Evolutionary conservation across 1,139 yeast species (phyloP).

Genomic region (Taiozyma sp.): DNA sequence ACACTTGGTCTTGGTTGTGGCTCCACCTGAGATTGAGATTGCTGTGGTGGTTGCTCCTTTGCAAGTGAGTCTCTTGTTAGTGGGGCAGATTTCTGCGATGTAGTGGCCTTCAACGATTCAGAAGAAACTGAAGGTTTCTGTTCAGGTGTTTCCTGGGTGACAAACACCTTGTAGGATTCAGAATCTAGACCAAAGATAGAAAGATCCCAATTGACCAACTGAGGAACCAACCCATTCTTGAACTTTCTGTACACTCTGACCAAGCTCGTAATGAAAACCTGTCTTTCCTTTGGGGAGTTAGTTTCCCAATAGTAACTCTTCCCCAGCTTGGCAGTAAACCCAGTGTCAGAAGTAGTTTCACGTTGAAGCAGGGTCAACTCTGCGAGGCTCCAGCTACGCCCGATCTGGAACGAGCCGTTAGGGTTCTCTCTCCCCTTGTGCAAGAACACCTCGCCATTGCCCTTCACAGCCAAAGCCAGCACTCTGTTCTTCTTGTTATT

Average conservation of each 20-base stretch:
- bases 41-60: not conserved
- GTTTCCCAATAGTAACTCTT: slow-evolving; percentile 88
- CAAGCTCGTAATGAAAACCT: slow-evolving; percentile 59
- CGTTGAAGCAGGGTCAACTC: slow-evolving; percentile 59
- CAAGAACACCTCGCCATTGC: slow-evolving; percentile 61
- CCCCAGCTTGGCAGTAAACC: slow-evolving; percentile 60
- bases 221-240: slow-evolving; percentile 66
- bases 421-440: slow-evolving; percentile 86
- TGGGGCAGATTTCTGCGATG: not conserved
- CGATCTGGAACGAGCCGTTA: slow-evolving; percentile 78
- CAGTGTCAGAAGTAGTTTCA: slow-evolving; percentile 46
- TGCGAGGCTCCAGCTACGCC: slow-evolving; percentile 88
- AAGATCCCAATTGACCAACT: slow-evolving; percentile 44
- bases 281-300: slow-evolving; percentile 61
- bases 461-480: slow-evolving; percentile 44
- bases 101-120: not conserved
- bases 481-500: slow-evolving; percentile 42
- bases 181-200: slow-evolving; percentile 32
- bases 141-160: slow-evolving; percentile 11
- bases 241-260: slow-evolving; percentile 63
- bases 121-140: not conserved
- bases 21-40: not conserved
- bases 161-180: slow-evolving; percentile 25
- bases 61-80: not conserved
- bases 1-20: not conserved